These are phyloP conservation scores for Trametes punicea DNA, from an alignment of 768 basidiomycete species.

Conservation along the genomic window DNA sequence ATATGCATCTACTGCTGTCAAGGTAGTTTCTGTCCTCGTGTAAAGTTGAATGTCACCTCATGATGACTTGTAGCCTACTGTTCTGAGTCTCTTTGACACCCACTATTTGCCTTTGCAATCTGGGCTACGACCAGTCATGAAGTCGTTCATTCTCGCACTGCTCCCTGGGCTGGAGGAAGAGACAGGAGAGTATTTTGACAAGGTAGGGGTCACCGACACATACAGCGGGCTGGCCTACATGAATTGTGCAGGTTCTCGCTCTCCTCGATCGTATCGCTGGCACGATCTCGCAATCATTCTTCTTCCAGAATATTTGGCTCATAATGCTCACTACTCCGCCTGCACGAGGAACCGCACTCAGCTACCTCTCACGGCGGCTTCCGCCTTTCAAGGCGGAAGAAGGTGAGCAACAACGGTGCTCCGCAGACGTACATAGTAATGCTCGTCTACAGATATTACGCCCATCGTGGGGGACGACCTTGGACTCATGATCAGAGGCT, in stretches of 20 bases:
- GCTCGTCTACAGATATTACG: slow-evolving; percentile 48
- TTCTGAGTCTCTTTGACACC: slow-evolving; percentile 89
- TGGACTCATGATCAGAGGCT: slow-evolving; percentile 92
- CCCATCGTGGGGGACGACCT: slow-evolving; percentile 79
- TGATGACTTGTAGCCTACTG: slow-evolving; percentile 54
- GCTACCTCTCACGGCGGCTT: slow-evolving; percentile 79
- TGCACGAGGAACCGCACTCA: slow-evolving; percentile 81
- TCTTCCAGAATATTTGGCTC: slow-evolving; percentile 94
- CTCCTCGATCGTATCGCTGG: slow-evolving; percentile 81
- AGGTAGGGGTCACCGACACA: slow-evolving; percentile 38
- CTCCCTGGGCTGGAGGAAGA: slow-evolving; percentile 97
- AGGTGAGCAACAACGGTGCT: slow-evolving; percentile 41
- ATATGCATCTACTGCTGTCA: slow-evolving; percentile 98
- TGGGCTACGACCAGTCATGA: slow-evolving; percentile 83
- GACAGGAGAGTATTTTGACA: slow-evolving; percentile 95
- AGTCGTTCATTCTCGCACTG: slow-evolving; percentile 89
- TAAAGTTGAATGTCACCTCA: neutral
- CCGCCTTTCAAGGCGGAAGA: slow-evolving; percentile 68
- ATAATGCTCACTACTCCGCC: slow-evolving; percentile 87
- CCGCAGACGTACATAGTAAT: slow-evolving; percentile 1
- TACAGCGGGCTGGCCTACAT: neutral
- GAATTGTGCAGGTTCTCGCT: slow-evolving; percentile 56
- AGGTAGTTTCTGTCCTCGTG: slow-evolving; percentile 47
- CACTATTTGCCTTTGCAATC: slow-evolving; percentile 86
- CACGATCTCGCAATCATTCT: slow-evolving; percentile 83